Percentiles rank a stretch among this genome's conserved stretches.
Conservation (phyloP, 495 filamentous ascomycete species). For the Penicillium taxi region DNA sequence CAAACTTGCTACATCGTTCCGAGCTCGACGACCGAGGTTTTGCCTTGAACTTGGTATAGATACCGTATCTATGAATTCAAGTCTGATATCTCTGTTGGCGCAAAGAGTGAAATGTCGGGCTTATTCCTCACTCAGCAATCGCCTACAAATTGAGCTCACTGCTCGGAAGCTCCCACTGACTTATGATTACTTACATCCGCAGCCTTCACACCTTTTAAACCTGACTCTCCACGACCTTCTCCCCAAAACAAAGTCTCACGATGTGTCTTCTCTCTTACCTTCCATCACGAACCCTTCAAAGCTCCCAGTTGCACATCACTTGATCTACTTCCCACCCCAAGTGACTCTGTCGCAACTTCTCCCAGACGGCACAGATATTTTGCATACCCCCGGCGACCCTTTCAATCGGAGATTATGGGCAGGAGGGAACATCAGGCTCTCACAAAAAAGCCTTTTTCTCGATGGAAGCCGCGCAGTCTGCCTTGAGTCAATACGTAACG, state of each 20-base stretch:
- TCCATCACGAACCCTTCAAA: conserved; percentile 26
- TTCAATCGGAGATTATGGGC: conserved; percentile 74
- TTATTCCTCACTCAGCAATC: conserved; percentile 23
- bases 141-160: conserved; percentile 28
- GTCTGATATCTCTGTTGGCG: conserved; percentile 2
- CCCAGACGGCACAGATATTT: conserved; percentile 63
- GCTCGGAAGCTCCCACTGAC: conserved; percentile 47
- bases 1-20: conserved; percentile 18
- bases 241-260: conserved; percentile 7
- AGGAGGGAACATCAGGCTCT: conserved; percentile 48
- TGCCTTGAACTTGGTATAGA: neutral
- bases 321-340: conserved; percentile 66
- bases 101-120: conserved; percentile 8
- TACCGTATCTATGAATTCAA: conserved; percentile 10
- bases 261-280: conserved; percentile 20
- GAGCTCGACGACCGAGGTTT: neutral
- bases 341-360: conserved; percentile 49
- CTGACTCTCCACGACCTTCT: conserved; percentile 56
- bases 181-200: conserved; percentile 58
- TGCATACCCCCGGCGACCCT: conserved; percentile 57
- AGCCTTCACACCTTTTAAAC: conserved; percentile 56
- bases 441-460: conserved; percentile 24
- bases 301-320: conserved; percentile 49
- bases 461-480: conserved; percentile 50
- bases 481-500: conserved; percentile 55